Evolutionary conservation across 1,284 basidiomycete genomes (phyloP), one percentile per base, ranked within the genome.

Genomic region (Sporisorium scitamineum): DNA sequence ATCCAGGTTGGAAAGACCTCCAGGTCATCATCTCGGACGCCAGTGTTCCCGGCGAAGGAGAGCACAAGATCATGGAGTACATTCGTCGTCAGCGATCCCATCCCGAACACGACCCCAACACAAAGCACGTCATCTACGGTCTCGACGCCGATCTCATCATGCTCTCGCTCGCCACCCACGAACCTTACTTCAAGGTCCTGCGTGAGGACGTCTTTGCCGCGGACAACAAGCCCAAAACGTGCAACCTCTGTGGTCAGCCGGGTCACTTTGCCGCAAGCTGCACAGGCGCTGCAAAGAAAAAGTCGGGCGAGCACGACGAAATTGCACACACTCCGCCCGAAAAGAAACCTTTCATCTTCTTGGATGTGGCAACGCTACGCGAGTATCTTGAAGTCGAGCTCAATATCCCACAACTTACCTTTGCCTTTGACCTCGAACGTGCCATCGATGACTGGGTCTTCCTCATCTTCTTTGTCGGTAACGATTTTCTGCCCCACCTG

Each of bases 381-480:
- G 97, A 99, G 88, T 99, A 99, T 87, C 91, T 99, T 80, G 93
- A 95, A 86, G 91, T 94, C 84, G 97, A 99, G 86, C 91, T 99
- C 80, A 91, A 94, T 86, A 89, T 97, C 26, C 89, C 92, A 13
- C 88, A 90, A 65, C 87, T 89, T 16, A 88, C 92, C 0, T 97
- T 98, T 87, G 90, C 91, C n/a, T 99, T 96, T 89, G 91, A 94
- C 83, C 88, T 97, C 84, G 97, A 99, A 87, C 91, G 93, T 86
- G 95, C 97, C 39, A 94, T 99, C 86, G 97, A 99, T 89, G 97
- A 99, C 86, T 99, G 97, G 96, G 94, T 99, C 81, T 91, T 99
- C 85, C 89, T 99, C 82, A 98, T 98, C 83, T 98, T 99, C 90
- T 98, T 99, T 86, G 96, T 99, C 84, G 97, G 97, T 80, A 99